Conservation (phyloP, 179 eudicot species). For the Patellifolia procumbens region DNA sequence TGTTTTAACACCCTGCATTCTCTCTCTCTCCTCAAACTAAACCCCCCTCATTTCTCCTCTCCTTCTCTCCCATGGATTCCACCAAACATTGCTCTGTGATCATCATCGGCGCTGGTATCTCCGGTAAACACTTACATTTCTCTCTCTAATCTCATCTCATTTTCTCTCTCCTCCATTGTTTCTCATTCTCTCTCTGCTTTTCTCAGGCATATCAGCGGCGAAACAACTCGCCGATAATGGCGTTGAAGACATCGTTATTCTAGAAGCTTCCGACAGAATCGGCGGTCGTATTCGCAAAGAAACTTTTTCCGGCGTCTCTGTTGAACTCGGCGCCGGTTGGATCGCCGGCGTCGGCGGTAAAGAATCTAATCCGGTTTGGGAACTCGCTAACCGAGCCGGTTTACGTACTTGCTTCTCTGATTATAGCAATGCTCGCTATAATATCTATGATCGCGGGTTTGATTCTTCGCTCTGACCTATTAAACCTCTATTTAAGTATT, state of each 20-base stretch:
- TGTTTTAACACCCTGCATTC: slow-evolving; percentile 9
- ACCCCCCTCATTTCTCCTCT: slow-evolving; percentile 15
- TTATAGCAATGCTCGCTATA: slow-evolving; percentile 86
- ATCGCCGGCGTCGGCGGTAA: slow-evolving; percentile 89
- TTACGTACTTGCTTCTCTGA: slow-evolving; percentile 83
- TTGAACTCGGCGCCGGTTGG: slow-evolving; percentile 96
- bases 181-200: neutral
- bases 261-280: slow-evolving; percentile 76
- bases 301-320: slow-evolving; percentile 65
- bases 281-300: slow-evolving; percentile 78
- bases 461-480: neutral
- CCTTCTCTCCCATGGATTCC: slow-evolving; percentile 51
- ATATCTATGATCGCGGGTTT: slow-evolving; percentile 79
- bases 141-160: neutral
- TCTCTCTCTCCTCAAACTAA: slow-evolving; percentile 2
- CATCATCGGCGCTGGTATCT: slow-evolving; percentile 86
- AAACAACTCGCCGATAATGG: slow-evolving; percentile 70
- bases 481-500: neutral
- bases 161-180: neutral
- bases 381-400: slow-evolving; percentile 51
- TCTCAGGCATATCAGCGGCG: slow-evolving; percentile 75
- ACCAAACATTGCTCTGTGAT: slow-evolving; percentile 61
- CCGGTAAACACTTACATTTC: slow-evolving; percentile 41
- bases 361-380: slow-evolving; percentile 71
- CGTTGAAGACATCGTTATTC: slow-evolving; percentile 67